Evolutionary conservation across 2,329 filamentous ascomycete genomes (phyloP).

Genomic region (Colletotrichum spinosum): DNA sequence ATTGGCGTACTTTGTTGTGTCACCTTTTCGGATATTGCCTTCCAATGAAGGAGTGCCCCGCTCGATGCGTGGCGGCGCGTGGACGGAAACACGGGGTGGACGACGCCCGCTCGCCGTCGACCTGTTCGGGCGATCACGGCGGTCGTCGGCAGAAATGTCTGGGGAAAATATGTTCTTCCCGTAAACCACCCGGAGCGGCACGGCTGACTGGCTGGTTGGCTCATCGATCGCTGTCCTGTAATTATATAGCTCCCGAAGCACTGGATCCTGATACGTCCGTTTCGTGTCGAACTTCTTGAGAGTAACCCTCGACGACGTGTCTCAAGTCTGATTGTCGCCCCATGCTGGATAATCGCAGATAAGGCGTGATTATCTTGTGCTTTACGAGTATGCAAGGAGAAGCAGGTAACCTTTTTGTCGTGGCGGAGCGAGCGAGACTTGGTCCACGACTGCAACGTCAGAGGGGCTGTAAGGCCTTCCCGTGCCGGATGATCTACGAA

Average conservation of each 20-base stretch:
- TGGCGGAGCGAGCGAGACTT: background rate
- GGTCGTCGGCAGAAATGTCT: constrained; percentile 15
- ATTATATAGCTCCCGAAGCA: constrained; percentile 26
- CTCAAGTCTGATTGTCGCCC: background rate
- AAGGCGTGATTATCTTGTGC: background rate
- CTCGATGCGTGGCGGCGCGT: background rate
- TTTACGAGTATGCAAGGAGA: background rate
- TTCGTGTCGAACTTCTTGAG: constrained; percentile 2
- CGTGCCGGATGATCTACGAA: constrained; percentile 30
- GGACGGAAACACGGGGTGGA: constrained; percentile 12
- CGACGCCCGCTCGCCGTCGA: constrained; percentile 20
- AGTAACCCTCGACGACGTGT: background rate
- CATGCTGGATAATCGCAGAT: background rate
- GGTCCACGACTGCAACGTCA: background rate
- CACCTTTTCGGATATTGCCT: no score
- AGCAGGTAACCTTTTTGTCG: background rate
- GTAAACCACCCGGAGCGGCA: constrained; percentile 9
- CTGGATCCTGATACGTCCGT: background rate
- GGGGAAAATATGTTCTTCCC: background rate
- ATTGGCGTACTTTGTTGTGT: no score
- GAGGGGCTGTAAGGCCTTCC: constrained; percentile 16
- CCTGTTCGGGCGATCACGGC: constrained; percentile 28
- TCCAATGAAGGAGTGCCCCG: background rate
- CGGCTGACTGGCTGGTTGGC: background rate
- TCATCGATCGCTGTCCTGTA: constrained; percentile 21